Conservation (phyloP, 2,329 filamentous ascomycete species). For the Apiospora saccharicola region DNA sequence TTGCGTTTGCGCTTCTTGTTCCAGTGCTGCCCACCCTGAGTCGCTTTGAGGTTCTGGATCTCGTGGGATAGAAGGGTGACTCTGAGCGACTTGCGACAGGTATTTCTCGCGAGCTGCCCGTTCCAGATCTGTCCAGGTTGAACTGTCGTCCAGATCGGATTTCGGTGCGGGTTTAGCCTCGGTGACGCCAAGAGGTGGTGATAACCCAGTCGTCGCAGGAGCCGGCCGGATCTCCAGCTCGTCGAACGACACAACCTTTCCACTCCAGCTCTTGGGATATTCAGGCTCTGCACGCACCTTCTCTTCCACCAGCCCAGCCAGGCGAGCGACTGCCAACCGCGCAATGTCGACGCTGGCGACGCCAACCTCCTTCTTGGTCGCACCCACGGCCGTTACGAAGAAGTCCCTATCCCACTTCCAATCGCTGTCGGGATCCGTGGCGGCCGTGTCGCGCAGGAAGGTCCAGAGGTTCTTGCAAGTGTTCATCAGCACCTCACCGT, state of each 20-base stretch:
- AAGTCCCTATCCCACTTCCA: slow-evolving; percentile 42
- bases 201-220: background rate
- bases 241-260: slow-evolving; percentile 46
- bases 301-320: slow-evolving; percentile 40
- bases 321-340: slow-evolving; percentile 40
- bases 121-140: slow-evolving; percentile 21
- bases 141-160: slow-evolving; percentile 17
- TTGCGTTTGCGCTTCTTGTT: background rate
- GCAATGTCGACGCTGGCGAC: slow-evolving; percentile 37
- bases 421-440: slow-evolving; percentile 29
- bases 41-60: background rate
- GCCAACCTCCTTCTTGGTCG: slow-evolving; percentile 34
- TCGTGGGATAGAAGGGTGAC: background rate
- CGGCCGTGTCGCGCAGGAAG: slow-evolving; percentile 34
- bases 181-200: background rate
- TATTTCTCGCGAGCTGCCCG: slow-evolving; percentile 19
- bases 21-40: slow-evolving; percentile 18
- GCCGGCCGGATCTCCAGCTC: slow-evolving; percentile 34
- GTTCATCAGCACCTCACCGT: slow-evolving; percentile 35
- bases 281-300: slow-evolving; percentile 35
- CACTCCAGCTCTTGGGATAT: slow-evolving; percentile 46
- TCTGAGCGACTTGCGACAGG: slow-evolving; percentile 6
- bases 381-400: slow-evolving; percentile 42
- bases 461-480: slow-evolving; percentile 41
- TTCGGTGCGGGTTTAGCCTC: background rate